Evolutionary conservation across 306 rosid species (phyloP).

Genomic region (Lotus japonicus): DNA sequence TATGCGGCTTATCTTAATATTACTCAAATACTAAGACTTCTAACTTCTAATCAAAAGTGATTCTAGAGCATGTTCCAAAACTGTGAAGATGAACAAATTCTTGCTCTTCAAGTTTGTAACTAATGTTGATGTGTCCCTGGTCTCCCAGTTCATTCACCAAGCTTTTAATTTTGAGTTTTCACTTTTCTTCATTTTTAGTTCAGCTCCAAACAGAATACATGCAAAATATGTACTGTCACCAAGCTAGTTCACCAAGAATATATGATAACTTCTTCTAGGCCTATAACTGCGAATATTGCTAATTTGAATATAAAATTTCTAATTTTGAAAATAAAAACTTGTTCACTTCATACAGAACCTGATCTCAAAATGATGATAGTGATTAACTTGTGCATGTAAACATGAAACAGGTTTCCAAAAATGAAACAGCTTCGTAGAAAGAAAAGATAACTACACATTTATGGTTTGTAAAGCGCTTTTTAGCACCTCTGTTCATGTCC

Average conservation of each 20-base stretch:
- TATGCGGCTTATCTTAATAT: no score
- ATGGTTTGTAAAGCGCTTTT: conserved; percentile 32
- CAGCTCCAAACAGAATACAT: neutral
- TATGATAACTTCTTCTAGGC: neutral
- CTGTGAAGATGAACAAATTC: neutral
- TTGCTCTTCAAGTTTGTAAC: neutral
- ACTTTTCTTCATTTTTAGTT: neutral
- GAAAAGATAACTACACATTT: conserved; percentile 33
- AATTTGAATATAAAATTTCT: no score
- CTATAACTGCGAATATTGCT: no score
- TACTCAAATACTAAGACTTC: no score
- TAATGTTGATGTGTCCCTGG: neutral
- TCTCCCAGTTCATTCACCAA: neutral
- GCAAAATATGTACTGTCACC: neutral
- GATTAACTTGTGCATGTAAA: neutral
- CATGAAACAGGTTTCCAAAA: neutral
- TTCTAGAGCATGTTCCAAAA: neutral
- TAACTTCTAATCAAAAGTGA: no score
- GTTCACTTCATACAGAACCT: conserved; percentile 1
- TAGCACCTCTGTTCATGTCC: conserved; percentile 80
- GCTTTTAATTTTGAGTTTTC: neutral
- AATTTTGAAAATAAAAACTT: neutral
- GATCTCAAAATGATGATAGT: neutral
- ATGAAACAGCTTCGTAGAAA: conserved; percentile 16
- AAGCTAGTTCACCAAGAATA: no score